These are phyloP conservation scores for Colletotrichum liaoningense DNA, from an alignment of 2,329 filamentous ascomycete species.

Conservation along the genomic window DNA sequence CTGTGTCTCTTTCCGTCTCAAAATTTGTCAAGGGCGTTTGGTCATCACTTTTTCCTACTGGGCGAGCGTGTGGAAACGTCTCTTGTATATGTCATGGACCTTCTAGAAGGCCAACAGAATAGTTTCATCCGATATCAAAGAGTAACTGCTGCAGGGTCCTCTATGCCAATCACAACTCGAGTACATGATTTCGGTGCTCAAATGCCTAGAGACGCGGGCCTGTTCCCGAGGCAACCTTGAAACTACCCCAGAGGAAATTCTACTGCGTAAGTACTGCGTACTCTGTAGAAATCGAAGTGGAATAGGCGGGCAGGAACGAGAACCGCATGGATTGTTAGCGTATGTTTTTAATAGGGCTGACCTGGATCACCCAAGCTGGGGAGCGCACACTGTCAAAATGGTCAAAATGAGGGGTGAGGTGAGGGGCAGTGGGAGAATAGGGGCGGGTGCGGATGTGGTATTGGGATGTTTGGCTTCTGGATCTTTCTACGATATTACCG, in stretches of 20 bases:
- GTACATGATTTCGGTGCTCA: too few relatives aligned
- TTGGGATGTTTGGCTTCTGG: background rate
- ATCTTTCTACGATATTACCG: background rate
- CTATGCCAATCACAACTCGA: background rate
- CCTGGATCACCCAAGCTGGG: constrained; percentile 23
- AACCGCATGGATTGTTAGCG: background rate
- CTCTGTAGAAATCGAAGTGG: background rate
- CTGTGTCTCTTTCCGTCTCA: background rate
- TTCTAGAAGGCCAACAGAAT: background rate
- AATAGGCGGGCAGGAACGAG: too few relatives aligned
- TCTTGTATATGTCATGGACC: background rate
- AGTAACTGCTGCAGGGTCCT: background rate
- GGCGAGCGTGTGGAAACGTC: background rate
- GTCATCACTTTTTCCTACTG: background rate
- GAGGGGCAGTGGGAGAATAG: constrained; percentile 2
- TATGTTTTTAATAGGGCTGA: constrained; percentile 19
- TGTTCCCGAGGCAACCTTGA: background rate
- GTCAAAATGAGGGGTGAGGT: constrained; percentile 10
- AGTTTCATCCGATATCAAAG: background rate
- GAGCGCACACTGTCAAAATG: constrained; percentile 22
- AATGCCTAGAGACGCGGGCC: too few relatives aligned
- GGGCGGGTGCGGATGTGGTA: background rate
- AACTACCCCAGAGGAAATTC: background rate
- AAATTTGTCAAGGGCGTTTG: constrained; percentile 2
- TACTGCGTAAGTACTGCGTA: too few relatives aligned